A percentile compares a stretch with the other conserved stretches of the same genome.
phyloP scores from a whole-genome alignment of 768 basidiomycete species.

The Myochromella boudieri region DNA sequence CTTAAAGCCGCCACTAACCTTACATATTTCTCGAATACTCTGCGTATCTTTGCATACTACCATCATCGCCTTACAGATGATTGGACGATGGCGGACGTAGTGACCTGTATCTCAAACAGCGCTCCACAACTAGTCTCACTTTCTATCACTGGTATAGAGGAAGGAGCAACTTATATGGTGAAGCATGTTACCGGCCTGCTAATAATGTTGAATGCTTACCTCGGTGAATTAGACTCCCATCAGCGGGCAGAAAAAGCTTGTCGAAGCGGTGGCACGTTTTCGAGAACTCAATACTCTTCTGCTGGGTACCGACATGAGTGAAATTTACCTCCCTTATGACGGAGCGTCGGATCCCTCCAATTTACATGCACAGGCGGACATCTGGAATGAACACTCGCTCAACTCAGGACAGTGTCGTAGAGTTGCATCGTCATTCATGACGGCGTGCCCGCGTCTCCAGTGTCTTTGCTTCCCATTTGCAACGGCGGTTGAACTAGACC shows the following conservation, averaged over 20 bases:
- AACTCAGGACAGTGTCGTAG: constrained; percentile 2
- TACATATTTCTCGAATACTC: not conserved
- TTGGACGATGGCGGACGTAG: not conserved
- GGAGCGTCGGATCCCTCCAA: not conserved
- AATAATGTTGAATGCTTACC: too few relatives aligned
- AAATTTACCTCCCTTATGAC: not conserved
- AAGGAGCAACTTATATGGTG: too few relatives aligned
- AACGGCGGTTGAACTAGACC: not conserved
- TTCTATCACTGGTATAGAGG: not conserved
- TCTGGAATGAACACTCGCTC: not conserved
- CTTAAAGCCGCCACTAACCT: not conserved
- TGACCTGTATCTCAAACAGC: not conserved
- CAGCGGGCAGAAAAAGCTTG: not conserved
- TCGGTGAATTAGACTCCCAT: not conserved
- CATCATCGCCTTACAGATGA: not conserved
- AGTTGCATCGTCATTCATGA: constrained; percentile 2
- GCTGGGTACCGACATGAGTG: constrained; percentile 1
- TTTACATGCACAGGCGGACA: not conserved
- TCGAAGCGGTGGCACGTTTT: not conserved
- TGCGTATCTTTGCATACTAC: not conserved
- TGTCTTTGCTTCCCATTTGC: constrained; percentile 1
- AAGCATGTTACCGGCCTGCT: not conserved
- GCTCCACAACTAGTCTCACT: not conserved
- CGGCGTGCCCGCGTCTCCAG: not conserved
- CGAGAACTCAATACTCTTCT: not conserved